These are phyloP conservation scores for Sugiyamaella novakii DNA, from an alignment of 1,139 yeast species.

Conservation along the genomic window DNA sequence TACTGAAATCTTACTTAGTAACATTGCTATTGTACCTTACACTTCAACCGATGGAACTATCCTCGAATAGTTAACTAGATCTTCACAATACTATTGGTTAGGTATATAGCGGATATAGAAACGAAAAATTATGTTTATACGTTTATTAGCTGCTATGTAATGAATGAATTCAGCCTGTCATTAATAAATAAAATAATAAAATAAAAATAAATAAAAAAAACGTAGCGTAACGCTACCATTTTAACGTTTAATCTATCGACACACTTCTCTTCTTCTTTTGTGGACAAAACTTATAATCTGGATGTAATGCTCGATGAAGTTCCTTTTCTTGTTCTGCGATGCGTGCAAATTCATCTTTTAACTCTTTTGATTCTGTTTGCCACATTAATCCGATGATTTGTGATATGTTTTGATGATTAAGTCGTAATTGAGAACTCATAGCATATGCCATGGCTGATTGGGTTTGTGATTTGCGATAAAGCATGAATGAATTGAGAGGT, in stretches of 20 bases:
- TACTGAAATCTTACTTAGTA: too few relatives aligned
- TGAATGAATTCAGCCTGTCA: constrained; percentile 5
- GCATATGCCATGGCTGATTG: constrained; percentile 48
- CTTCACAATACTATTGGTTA: too few relatives aligned
- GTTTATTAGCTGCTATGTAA: too few relatives aligned
- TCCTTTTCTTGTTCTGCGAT: constrained; percentile 48
- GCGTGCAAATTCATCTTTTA: constrained; percentile 45
- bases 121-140: too few relatives aligned
- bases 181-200: constrained; percentile 15
- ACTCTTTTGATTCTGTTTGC: constrained; percentile 47
- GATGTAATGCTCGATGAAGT: constrained; percentile 48
- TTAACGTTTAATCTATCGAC: constrained; percentile 14
- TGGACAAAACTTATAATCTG: constrained; percentile 51
- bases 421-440: constrained; percentile 43
- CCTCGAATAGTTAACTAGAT: background rate
- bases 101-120: too few relatives aligned
- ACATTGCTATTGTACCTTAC: too few relatives aligned
- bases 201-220: constrained; percentile 12
- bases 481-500: constrained; percentile 55
- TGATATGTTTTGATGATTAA: constrained; percentile 47
- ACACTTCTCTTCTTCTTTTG: constrained; percentile 37
- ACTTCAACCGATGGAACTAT: background rate
- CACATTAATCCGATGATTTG: constrained; percentile 52
- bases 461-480: constrained; percentile 50
- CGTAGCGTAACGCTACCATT: too few relatives aligned